A percentile compares a stretch with the other conserved stretches of the same genome.
These are phyloP conservation scores for Entomophthora muscae DNA, from an alignment of 371 early-diverging fungal species.

Conservation along the genomic window DNA sequence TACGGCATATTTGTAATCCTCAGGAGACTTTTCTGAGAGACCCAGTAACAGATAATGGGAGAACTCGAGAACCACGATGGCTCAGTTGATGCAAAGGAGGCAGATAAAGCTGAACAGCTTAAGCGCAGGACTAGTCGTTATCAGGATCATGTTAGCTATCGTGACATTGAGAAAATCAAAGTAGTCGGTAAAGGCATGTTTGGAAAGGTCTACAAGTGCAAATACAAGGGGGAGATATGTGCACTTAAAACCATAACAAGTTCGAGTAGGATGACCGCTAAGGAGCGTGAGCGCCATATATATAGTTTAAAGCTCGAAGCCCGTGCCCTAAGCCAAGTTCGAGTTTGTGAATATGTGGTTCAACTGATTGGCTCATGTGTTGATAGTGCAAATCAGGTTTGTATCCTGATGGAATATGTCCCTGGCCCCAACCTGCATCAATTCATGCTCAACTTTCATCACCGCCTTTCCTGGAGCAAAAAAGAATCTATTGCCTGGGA, in stretches of 20 bases:
- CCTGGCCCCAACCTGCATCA: neutral
- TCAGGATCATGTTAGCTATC: too few relatives aligned
- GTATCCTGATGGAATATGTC: conserved; percentile 5
- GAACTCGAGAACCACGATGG: too few relatives aligned
- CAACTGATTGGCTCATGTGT: conserved; percentile 2
- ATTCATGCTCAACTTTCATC: neutral
- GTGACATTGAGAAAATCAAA: too few relatives aligned
- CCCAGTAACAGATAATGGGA: too few relatives aligned
- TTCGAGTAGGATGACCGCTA: too few relatives aligned
- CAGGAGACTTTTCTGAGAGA: too few relatives aligned
- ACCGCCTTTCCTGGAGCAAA: neutral
- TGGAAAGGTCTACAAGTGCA: conserved; percentile 2
- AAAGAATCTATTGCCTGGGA: conserved; percentile 3
- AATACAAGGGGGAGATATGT: neutral
- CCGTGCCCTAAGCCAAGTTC: neutral
- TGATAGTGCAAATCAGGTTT: neutral
- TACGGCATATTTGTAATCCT: too few relatives aligned
- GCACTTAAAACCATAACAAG: neutral
- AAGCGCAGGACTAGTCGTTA: too few relatives aligned
- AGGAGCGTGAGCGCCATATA: neutral
- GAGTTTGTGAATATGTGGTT: conserved; percentile 2
- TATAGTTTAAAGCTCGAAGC: neutral
- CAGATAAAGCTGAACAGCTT: too few relatives aligned
- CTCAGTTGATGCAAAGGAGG: too few relatives aligned
- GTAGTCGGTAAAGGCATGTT: conserved; percentile 3